These are phyloP conservation scores for Trichomonas tenax DNA, from an alignment of 208 protist genomes.

Conservation along the genomic window DNA sequence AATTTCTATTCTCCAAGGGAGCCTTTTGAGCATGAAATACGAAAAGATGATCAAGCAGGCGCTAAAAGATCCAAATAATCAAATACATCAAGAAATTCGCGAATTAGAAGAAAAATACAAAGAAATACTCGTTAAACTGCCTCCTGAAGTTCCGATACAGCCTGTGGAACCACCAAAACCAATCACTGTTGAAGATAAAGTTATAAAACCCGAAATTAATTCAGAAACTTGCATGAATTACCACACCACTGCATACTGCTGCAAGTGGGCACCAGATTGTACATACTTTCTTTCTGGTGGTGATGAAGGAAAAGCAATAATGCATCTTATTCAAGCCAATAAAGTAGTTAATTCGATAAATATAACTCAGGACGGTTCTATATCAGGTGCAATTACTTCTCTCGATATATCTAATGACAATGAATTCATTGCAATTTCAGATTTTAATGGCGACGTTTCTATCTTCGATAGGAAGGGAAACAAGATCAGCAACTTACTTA, in stretches of 20 bases:
- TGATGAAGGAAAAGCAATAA: background rate
- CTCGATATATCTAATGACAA: background rate
- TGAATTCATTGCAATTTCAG: background rate
- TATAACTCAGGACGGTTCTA: background rate
- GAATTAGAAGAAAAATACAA: background rate
- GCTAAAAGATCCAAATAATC: background rate
- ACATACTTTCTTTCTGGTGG: background rate
- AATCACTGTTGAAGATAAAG: background rate
- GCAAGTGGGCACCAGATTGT: background rate
- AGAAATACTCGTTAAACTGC: background rate
- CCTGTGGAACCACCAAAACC: background rate
- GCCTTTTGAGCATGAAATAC: background rate
- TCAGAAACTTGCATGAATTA: background rate
- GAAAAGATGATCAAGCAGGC: background rate
- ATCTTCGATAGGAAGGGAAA: background rate
- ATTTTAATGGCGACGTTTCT: background rate
- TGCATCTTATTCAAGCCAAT: background rate
- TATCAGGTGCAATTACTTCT: background rate
- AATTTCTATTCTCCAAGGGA: background rate
- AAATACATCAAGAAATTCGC: background rate
- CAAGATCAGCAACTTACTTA: background rate
- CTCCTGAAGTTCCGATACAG: background rate
- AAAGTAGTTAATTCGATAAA: background rate
- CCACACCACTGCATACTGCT: background rate
- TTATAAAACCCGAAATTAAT: background rate